Base-by-base conservation (phyloP, 169 alveolate genomes). In the Eimeria tenella region DNA sequence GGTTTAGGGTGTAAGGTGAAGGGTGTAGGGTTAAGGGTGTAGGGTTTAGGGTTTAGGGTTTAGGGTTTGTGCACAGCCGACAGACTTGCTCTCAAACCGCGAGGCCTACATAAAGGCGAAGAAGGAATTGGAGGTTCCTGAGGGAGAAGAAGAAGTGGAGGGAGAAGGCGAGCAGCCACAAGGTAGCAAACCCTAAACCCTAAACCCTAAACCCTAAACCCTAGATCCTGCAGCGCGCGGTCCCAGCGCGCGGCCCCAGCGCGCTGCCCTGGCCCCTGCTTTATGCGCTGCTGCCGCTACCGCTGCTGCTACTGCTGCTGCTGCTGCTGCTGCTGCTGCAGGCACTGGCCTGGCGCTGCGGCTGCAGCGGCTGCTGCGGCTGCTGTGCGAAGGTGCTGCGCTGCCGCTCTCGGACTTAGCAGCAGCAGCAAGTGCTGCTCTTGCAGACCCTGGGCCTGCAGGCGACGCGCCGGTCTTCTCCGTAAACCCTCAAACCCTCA, bases 281-380 rank as follows among this genome's bases (percentile, higher is more conserved):
- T 0, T 2, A 31, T 31, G 42, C 42, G 42, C 42, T 31, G 42
- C 42, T 31, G 2, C 2, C 42, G 42, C 42, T 31, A 31, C 42
- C 42, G 42, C 42, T 31, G 42, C 42, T 31, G 42, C 42, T 31
- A 31, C 42, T 31, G 74, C 21, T 9, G 17, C 17, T 71, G 53
- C 42, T 8, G 49, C 11, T 31, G 56, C 53, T n/a, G 17, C n/a
- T 50, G 10, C 19, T 21, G 53, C 17, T 71, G 52, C 94, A 88
- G 94, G 82, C 19, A 56, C 63, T 17, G 49, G 86, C 2, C 75
- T 88, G 79, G 90, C 11, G 56, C 73, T 81, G 73, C 87, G 31
- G 5, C 86, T 88, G 77, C 81, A 88, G 87, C 86, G 94, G 55
- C 77, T 88, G 49, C 87, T 88, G 65, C 94, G 94, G 62, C 60